phyloP scores from a whole-genome alignment of 2,329 filamentous ascomycete species.

The Catunica adiposa region DNA sequence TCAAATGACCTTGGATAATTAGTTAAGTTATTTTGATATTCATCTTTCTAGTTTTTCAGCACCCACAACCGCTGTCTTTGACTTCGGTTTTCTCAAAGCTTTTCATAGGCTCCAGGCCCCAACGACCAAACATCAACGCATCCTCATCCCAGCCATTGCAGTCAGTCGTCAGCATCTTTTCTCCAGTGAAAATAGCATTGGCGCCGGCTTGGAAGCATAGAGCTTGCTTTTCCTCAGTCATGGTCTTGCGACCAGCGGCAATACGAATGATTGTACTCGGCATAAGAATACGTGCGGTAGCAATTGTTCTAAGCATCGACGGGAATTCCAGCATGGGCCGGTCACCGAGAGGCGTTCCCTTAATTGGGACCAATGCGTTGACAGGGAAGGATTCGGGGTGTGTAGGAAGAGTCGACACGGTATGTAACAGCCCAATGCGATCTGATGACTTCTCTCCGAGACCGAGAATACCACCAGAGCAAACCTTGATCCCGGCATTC shows the following conservation, averaged over 20 bases:
- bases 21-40: too few species aligned
- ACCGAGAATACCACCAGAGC: slow-evolving; percentile 75
- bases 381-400: slow-evolving; percentile 88
- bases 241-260: slow-evolving; percentile 66
- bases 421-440: slow-evolving; percentile 68
- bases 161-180: slow-evolving; percentile 89
- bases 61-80: not conserved
- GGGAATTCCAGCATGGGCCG: slow-evolving; percentile 58
- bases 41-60: not conserved
- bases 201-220: slow-evolving; percentile 81
- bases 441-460: slow-evolving; percentile 65
- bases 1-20: not conserved
- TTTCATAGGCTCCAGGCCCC: slow-evolving; percentile 68
- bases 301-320: slow-evolving; percentile 64
- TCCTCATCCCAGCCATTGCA: slow-evolving; percentile 88
- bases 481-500: slow-evolving; percentile 77
- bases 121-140: slow-evolving; percentile 63
- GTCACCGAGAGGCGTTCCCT: slow-evolving; percentile 71
- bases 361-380: slow-evolving; percentile 80
- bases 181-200: slow-evolving; percentile 87
- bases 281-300: slow-evolving; percentile 68
- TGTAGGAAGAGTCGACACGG: slow-evolving; percentile 59
- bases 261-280: slow-evolving; percentile 74
- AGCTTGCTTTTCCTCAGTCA: slow-evolving; percentile 78
- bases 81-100: slow-evolving; percentile 25